phyloP scores from a whole-genome alignment of 2,329 filamentous ascomycete genomes.

The Plenodomus lindquistii region DNA sequence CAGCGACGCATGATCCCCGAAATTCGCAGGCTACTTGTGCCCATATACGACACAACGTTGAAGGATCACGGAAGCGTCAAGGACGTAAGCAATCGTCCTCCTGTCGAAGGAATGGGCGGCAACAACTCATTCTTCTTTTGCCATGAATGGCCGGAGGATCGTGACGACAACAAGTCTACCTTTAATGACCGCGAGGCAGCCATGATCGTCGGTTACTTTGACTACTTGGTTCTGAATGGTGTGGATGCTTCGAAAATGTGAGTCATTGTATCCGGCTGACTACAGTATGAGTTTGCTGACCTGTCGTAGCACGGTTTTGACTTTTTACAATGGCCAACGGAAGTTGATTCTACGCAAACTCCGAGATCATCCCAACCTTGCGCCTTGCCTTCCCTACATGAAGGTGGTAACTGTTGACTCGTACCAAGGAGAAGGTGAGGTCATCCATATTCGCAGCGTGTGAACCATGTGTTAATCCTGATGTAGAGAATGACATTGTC shows the following conservation, averaged over 20 bases:
- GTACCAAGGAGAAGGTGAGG: slow-evolving; percentile 70
- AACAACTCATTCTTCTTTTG: slow-evolving; percentile 64
- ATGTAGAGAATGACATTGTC: slow-evolving; percentile 75
- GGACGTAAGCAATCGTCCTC: slow-evolving; percentile 49
- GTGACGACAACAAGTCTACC: slow-evolving; percentile 66
- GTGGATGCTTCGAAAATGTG: slow-evolving; percentile 60
- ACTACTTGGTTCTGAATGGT: slow-evolving; percentile 73
- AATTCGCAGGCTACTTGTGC: slow-evolving; percentile 62
- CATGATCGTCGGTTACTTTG: slow-evolving; percentile 74
- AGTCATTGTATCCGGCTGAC: not conserved
- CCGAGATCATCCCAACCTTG: slow-evolving; percentile 48
- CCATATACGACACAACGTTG: slow-evolving; percentile 62
- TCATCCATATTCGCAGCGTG: too few relatives aligned
- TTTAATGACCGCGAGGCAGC: slow-evolving; percentile 72
- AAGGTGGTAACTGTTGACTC: slow-evolving; percentile 83
- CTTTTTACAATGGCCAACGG: slow-evolving; percentile 86
- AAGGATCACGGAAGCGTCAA: slow-evolving; percentile 63
- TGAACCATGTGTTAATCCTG: too few relatives aligned
- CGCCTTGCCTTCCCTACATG: slow-evolving; percentile 24
- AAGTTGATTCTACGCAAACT: slow-evolving; percentile 63
- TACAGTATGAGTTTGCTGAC: not conserved
- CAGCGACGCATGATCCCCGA: slow-evolving; percentile 77
- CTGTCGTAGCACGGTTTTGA: slow-evolving; percentile 66
- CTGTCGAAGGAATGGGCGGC: slow-evolving; percentile 66
- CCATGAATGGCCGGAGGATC: slow-evolving; percentile 67